phyloP scores from a whole-genome alignment of 2,329 filamentous ascomycete species.

The Sarocladium kiliense region DNA sequence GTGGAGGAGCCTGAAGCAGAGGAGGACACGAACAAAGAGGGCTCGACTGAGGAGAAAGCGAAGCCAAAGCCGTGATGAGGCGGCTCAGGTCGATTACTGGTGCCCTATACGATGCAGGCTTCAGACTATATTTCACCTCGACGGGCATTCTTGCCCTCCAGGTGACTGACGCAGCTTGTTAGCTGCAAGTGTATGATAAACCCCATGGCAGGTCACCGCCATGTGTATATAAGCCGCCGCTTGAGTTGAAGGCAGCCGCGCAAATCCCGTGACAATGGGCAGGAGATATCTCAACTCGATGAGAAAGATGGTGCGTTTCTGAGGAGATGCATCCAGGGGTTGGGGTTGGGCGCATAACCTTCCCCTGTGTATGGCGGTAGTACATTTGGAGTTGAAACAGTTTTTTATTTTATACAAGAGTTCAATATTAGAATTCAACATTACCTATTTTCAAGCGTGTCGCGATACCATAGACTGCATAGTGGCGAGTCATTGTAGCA shows the following conservation, averaged over 20 bases:
- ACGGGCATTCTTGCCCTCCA: not conserved
- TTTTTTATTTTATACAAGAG: too few species aligned
- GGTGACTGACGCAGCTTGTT: not conserved
- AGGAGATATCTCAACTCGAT: not conserved
- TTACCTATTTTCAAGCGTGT: too few species aligned
- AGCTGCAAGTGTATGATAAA: not conserved
- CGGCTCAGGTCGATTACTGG: not conserved
- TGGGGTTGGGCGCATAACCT: too few species aligned
- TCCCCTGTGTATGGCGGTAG: not conserved
- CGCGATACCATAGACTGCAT: too few species aligned
- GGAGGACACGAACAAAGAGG: slow-evolving; percentile 25
- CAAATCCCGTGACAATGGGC: too few species aligned
- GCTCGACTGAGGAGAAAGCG: slow-evolving; percentile 24
- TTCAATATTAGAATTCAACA: too few species aligned
- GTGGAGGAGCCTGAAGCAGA: not conserved
- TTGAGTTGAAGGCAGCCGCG: too few species aligned
- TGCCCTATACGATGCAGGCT: not conserved
- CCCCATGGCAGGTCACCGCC: too few species aligned
- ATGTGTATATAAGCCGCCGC: not conserved
- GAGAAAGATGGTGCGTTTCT: not conserved
- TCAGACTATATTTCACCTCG: not conserved
- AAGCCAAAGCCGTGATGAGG: slow-evolving; percentile 12
- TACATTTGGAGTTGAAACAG: not conserved
- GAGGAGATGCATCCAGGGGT: not conserved
- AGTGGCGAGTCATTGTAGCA: too few species aligned